Base-by-base conservation (phyloP, 2,329 filamentous ascomycete genomes). In the Colletotrichum simmondsii region DNA sequence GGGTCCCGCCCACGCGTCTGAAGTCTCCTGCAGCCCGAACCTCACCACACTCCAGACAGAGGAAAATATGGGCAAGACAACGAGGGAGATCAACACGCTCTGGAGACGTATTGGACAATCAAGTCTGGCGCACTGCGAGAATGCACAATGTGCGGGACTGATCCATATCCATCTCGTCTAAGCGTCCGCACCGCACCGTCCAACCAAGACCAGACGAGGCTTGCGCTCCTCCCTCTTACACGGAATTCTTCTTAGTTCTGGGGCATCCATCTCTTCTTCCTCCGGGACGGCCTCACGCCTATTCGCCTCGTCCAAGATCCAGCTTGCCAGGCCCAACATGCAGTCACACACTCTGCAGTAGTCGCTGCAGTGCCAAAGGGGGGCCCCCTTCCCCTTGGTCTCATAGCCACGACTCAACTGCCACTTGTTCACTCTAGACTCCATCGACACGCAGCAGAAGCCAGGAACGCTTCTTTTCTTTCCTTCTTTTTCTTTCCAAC, bases 1-100 rank as follows among this genome's bases (percentile, higher is more conserved):
- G 71, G 71, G 71, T 65, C 71, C 71, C 71, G 66, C 71, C 53
- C 60, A 70, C 60, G 71, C 71, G 70, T 70, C 71, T 73, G 71
- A 65, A 28, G 66, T 65, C 60, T 73, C 71, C 70, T 71, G 60
- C 61, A 65, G 46, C 56, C 56, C 57, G 19, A 28, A 57, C 56
- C 37, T 67, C 57, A 58, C 49, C n/a, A 57, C 16, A 57, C 37
- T 42, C 14, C 16, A 42, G 37, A 42, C 32, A 35, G 35, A 26
- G 42, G 42, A 46, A 60, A 67, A 67, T n/a, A 61, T 67, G 56
- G 56, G 42, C 56, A 67, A 67, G 49, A 61, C 65, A 53, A 30
- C 30, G 54, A 65, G 62, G 52, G 62, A 65, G 62, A 65, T 65
- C 52, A 65, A 57, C 52, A 65, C 22, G 61, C 35, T 64, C 46